Conservation (phyloP, 176 grass and related monocot genomes). For the Musa schizocarpa region DNA sequence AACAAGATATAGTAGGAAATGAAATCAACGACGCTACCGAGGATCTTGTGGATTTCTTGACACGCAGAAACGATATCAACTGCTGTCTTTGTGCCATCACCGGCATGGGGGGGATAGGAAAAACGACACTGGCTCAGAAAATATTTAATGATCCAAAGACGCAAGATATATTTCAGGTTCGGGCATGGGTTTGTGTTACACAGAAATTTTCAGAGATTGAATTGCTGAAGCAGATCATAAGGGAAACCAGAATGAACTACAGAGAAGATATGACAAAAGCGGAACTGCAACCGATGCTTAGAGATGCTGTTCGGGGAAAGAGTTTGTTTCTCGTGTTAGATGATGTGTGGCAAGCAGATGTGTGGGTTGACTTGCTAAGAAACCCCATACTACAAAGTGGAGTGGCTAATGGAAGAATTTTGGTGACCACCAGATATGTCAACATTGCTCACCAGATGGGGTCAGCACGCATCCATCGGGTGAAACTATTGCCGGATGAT, state of each 20-base stretch:
- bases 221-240: constrained; percentile 26
- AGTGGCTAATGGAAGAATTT: constrained; percentile 1
- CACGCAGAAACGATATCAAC: background rate
- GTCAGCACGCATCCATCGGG: background rate
- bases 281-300: constrained; percentile 15
- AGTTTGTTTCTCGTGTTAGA: constrained; percentile 31
- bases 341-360: constrained; percentile 30
- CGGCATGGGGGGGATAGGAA: constrained; percentile 44
- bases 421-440: constrained; percentile 20
- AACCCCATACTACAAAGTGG: constrained; percentile 14
- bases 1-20: constrained; percentile 26
- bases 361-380: constrained; percentile 22
- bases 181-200: constrained; percentile 29
- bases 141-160: constrained; percentile 23
- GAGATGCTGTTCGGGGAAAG: background rate
- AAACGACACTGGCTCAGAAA: constrained; percentile 42
- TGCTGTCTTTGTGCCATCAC: constrained; percentile 9
- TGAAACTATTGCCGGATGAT: background rate
- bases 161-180: constrained; percentile 11
- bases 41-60: constrained; percentile 12
- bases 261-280: constrained; percentile 1
- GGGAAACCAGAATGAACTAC: background rate
- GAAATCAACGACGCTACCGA: constrained; percentile 6
- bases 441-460: background rate
- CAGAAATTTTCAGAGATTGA: constrained; percentile 8